Evolutionary conservation across 768 basidiomycete genomes (phyloP).

Genomic region (Lentinula sp.): DNA sequence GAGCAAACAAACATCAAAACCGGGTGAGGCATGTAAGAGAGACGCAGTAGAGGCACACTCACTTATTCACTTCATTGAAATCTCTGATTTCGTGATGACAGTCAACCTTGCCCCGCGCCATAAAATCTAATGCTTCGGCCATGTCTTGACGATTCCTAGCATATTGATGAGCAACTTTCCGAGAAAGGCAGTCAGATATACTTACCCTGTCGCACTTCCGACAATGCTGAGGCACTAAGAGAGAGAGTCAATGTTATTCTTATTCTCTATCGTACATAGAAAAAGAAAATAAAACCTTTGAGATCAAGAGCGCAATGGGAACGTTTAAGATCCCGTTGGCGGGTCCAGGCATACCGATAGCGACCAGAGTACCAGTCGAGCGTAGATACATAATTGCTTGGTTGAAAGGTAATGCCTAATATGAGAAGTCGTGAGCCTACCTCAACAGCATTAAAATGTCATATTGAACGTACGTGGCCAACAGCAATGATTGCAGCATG

Average conservation of each 20-base stretch:
- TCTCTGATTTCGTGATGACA: slow-evolving; percentile 6
- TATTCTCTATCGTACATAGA: not conserved
- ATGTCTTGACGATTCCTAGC: slow-evolving; percentile 71
- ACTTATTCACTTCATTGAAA: slow-evolving; percentile 3
- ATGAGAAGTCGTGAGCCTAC: not conserved
- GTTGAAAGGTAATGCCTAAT: slow-evolving; percentile 18
- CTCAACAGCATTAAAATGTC: not conserved
- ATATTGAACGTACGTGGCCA: slow-evolving; percentile 31
- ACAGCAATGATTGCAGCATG: slow-evolving; percentile 61
- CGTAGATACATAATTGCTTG: slow-evolving; percentile 69
- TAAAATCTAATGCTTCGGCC: slow-evolving; percentile 46
- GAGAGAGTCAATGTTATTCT: not conserved
- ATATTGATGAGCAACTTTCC: not conserved
- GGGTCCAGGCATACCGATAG: slow-evolving; percentile 54
- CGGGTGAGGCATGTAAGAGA: not conserved
- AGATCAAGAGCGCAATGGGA: slow-evolving; percentile 36
- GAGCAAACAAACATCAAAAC: not conserved
- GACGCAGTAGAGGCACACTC: not conserved
- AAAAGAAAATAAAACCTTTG: slow-evolving; percentile 19
- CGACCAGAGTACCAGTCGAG: slow-evolving; percentile 60
- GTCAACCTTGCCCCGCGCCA: slow-evolving; percentile 4
- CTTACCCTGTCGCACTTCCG: slow-evolving; percentile 33
- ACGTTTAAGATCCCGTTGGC: slow-evolving; percentile 44
- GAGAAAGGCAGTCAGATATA: not conserved
- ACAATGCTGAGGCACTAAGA: slow-evolving; percentile 36